Base-by-base conservation (phyloP, 2,329 filamentous ascomycete species). In the Pyrenochaeta sp. region DNA sequence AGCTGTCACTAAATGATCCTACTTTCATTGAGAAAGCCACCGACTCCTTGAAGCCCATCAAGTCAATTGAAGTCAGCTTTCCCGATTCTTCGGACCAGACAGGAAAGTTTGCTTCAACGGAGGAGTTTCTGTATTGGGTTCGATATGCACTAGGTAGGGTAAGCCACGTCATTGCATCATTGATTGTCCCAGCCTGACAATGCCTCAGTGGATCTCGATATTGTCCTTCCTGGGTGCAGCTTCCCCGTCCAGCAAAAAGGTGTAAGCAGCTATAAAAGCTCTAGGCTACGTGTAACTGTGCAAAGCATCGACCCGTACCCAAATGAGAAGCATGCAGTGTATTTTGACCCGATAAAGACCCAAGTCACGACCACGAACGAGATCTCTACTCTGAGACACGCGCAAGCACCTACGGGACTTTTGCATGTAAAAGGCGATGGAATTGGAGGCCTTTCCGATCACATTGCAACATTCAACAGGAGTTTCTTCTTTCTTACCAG, bases 361-460 rank as follows among this genome's bases (percentile, higher is more conserved):
- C 49, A 65, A 36, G 41, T 74, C 30, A 60, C 54, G 48, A 51
- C 66, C 29, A 48, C 56, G n/a, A 56, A 58, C 14, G 37, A 54
- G 17, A 37, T 57, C 15, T 49, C 53, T n/a, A 21, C 39, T 35
- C 54, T 51, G 21, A 44, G 50, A 15, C 23, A 49, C 20, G 14
- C 49, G 6, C 39, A 48, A 18, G 41, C 58, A 9, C 49, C 43
- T 20, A 60, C 68, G 45, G 41, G 53, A 17, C 6, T 43, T 10
- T 54, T 73, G 21, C 62, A 60, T 14, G 54, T 83, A 18, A 68
- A 72, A 18, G 45, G 73, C 4, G 78, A 79, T 4, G 81, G 82
- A 5, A 82, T 96, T 17, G 88, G 88, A 3, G 92, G 91, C 4
- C 80, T 96, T 37, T 79, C 85, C 7, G 74, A 81, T 4, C 88